Conservation (phyloP, 2,329 filamentous ascomycete species). For the Aspergillus terreus region DNA sequence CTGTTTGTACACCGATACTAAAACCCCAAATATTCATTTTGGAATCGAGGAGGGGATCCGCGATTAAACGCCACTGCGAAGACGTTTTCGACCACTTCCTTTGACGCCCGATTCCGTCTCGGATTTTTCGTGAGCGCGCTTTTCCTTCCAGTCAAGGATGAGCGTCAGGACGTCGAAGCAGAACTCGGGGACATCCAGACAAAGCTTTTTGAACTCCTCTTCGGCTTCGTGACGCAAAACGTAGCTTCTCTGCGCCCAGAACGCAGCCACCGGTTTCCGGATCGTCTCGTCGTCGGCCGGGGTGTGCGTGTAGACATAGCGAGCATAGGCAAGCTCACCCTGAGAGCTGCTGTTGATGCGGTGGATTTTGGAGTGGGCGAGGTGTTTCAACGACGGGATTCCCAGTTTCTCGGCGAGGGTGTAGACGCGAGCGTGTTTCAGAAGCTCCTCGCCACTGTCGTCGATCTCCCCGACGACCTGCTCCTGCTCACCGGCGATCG, state of each 20-base stretch:
- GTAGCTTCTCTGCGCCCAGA: constrained; percentile 81
- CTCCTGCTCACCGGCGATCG: constrained; percentile 59
- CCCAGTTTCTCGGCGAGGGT: constrained; percentile 79
- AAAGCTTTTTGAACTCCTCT: constrained; percentile 77
- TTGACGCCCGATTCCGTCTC: constrained; percentile 33
- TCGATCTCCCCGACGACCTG: constrained; percentile 64
- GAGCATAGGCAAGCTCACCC: constrained; percentile 87
- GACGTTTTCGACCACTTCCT: constrained; percentile 40
- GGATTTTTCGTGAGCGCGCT: constrained; percentile 32
- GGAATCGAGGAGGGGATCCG: background rate
- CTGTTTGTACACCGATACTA: too few species aligned
- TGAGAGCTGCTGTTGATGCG: constrained; percentile 81
- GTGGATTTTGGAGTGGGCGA: constrained; percentile 87
- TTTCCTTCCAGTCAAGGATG: constrained; percentile 45
- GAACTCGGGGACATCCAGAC: constrained; percentile 86
- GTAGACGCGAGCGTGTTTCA: constrained; percentile 86
- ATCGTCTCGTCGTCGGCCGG: constrained; percentile 65
- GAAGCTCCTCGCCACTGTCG: constrained; percentile 74
- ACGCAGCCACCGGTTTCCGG: constrained; percentile 78
- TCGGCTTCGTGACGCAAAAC: constrained; percentile 81
- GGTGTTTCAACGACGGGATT: constrained; percentile 63
- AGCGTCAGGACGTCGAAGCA: constrained; percentile 82
- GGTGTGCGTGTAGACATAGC: constrained; percentile 83
- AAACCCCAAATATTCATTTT: too few species aligned
- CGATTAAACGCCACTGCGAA: constrained; percentile 23